Base-by-base conservation (phyloP, 768 basidiomycete species). In the Daedaleopsis sinensis region DNA sequence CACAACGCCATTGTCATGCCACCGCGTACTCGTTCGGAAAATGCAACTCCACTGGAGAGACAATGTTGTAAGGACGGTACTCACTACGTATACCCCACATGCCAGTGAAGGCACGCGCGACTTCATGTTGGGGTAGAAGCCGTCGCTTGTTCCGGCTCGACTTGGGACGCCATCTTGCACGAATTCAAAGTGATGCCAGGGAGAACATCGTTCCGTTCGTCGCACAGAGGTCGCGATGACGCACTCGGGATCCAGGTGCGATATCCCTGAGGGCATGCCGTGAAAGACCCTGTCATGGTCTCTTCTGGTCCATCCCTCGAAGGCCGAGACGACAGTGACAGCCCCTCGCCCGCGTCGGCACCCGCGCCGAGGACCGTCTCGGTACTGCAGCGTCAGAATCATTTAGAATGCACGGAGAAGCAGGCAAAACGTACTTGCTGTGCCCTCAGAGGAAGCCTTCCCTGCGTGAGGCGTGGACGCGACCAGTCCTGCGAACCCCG, bases 161-260 rank as follows among this genome's bases (percentile, higher is more conserved):
- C 39, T 32, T 13, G 39, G 3, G 39, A 2, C 39, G 39, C 18
- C 39, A 42, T 42, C 39, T 12, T 4, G 39, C 11, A 18, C 10
- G 39, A 10, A 10, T 32, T 32, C 27, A 32, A 7, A 32, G 27
- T 32, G 27, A 32, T 32, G 27, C 27, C 27, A 32, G 4, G 27
- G 7, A 32, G 27, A 7, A 3, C 27, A 32, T 7, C 7, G 27
- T 32, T 32, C 27, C 27, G 27, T 32, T 32, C 27, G 27, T 32
- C 27, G 27, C 27, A 32, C 27, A 32, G 27, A 32, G 27, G 27
- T 32, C 16, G 27, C 21, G 38, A 44, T 7, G 32, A 16, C 15
- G 44, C 47, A 35, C 59, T 51, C 59, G 53, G 59, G 24, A 16
- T 16, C 13, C 39, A 55, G 53, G 54, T 8, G 51, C 54, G 59